Evolutionary conservation across 2,329 filamentous ascomycete species (phyloP).

Genomic region (Colletotrichum falcatum): DNA sequence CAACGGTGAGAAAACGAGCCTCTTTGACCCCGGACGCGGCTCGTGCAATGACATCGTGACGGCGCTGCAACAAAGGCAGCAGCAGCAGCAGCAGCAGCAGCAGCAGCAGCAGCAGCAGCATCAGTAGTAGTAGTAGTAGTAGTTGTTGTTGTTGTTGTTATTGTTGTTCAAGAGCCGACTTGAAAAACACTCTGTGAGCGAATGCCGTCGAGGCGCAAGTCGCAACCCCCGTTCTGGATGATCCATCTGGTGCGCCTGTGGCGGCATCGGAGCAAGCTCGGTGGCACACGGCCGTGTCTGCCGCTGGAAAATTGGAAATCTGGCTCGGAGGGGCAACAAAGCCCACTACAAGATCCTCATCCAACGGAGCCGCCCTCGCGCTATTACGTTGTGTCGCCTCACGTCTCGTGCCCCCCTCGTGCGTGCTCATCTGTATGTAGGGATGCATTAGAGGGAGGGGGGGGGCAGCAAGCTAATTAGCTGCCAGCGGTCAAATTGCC

Average conservation of each 20-base stretch:
- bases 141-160: too few species aligned
- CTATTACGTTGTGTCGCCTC: slow-evolving; percentile 32
- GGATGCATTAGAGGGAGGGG: too few species aligned
- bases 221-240: not conserved
- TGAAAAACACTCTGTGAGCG: too few species aligned
- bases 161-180: not conserved
- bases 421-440: not conserved
- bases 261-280: slow-evolving; percentile 1
- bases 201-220: not conserved
- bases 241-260: not conserved
- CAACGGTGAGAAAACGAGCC: not conserved
- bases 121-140: too few species aligned
- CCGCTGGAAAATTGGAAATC: slow-evolving; percentile 20
- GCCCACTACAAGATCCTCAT: slow-evolving; percentile 31
- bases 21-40: not conserved
- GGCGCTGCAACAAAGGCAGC: not conserved
- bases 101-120: too few species aligned
- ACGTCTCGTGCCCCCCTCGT: not conserved
- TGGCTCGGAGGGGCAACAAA: slow-evolving; percentile 17
- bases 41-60: not conserved
- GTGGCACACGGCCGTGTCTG: slow-evolving; percentile 11
- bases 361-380: slow-evolving; percentile 25
- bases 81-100: too few species aligned
- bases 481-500: not conserved
- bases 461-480: not conserved